A percentile compares a stretch with the other conserved stretches of the same genome.
phyloP scores from a whole-genome alignment of 2,329 filamentous ascomycete species.

The Pyrenophora graminea region DNA sequence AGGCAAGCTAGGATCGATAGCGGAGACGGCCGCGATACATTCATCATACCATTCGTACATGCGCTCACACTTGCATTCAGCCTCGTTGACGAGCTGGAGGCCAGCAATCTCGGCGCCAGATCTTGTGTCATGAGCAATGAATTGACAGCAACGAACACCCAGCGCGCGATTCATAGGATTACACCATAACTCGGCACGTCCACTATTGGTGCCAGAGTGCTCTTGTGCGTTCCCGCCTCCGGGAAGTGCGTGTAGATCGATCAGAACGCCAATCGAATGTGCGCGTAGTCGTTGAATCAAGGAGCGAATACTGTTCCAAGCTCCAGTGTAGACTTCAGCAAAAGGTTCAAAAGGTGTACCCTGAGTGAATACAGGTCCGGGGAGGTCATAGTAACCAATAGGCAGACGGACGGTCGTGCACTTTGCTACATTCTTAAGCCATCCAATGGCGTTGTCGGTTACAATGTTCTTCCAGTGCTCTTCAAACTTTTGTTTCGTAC shows the following conservation, averaged over 20 bases:
- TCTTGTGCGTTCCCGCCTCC: constrained; percentile 61
- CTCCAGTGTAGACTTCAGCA: constrained; percentile 55
- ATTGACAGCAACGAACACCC: constrained; percentile 54
- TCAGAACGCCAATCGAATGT: constrained; percentile 59
- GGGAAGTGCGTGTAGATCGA: constrained; percentile 63
- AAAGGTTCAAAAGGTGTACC: constrained; percentile 58
- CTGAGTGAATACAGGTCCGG: constrained; percentile 54
- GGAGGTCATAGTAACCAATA: constrained; percentile 63
- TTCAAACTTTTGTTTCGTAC: constrained; percentile 57
- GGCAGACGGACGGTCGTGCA: constrained; percentile 64
- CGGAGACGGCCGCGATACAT: constrained; percentile 52
- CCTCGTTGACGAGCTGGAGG: constrained; percentile 64
- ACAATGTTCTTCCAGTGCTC: constrained; percentile 58
- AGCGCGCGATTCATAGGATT: constrained; percentile 51
- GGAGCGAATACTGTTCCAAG: constrained; percentile 57
- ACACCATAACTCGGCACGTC: constrained; percentile 58
- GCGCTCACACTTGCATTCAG: constrained; percentile 53
- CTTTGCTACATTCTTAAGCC: constrained; percentile 57
- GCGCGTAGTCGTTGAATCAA: constrained; percentile 53
- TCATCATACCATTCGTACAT: constrained; percentile 64
- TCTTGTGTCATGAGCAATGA: constrained; percentile 55
- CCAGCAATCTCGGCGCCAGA: constrained; percentile 55
- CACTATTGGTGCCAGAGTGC: constrained; percentile 60
- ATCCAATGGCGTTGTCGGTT: constrained; percentile 57
- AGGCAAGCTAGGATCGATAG: constrained; percentile 56